Evolutionary conservation across 768 basidiomycete species (phyloP).

Genomic region (Paxillus ammoniavirescens): DNA sequence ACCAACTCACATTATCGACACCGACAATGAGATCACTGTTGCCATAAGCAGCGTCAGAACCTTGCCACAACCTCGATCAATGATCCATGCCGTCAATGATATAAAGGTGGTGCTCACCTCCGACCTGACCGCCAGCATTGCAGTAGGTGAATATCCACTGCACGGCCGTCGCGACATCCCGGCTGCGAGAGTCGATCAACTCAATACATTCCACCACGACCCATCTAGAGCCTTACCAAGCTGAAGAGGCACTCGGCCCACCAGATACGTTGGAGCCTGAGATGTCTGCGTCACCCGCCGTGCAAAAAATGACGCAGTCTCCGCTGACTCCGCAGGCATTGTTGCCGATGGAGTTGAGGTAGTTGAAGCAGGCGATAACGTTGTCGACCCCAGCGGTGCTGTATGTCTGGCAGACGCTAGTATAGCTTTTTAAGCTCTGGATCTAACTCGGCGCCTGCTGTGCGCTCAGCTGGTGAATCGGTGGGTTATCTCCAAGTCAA

Average conservation of each 20-base stretch:
- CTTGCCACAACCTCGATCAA: no score
- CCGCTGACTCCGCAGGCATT: neutral
- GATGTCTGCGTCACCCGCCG: neutral
- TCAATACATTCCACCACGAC: neutral
- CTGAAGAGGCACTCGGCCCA: neutral
- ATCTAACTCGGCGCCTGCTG: no score
- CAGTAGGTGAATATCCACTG: neutral
- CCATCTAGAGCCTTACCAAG: neutral
- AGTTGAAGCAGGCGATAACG: neutral
- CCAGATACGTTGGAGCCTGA: neutral
- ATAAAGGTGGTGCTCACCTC: no score
- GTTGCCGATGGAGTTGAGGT: neutral
- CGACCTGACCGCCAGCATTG: no score
- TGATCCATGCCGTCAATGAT: no score
- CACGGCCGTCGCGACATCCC: neutral
- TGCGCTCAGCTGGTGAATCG: no score
- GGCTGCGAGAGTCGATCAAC: neutral
- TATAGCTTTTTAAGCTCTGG: neutral
- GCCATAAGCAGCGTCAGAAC: no score
- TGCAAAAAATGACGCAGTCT: neutral
- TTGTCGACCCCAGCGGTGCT: neutral
- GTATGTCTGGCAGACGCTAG: neutral
- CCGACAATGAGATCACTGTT: no score
- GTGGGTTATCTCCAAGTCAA: no score
- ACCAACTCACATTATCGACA: no score